Base-by-base conservation (phyloP, 257 asterid genomes). In the Paraleonurus japonicus region DNA sequence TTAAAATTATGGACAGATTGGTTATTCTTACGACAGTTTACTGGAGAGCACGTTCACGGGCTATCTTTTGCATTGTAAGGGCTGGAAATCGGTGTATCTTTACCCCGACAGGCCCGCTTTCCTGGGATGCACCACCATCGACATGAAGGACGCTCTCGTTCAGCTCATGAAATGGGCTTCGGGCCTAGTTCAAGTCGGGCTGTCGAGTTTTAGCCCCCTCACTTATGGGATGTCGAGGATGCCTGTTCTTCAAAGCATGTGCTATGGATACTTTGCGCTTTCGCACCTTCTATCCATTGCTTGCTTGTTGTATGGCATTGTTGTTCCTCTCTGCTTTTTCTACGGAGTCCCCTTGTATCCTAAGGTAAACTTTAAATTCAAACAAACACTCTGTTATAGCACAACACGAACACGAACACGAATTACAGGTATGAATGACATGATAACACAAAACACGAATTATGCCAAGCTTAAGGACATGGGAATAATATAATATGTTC, bases 91-190 rank as follows among this genome's bases (percentile, higher is more conserved):
- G 0, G 86, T 81, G 0, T 87, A 81, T 70, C 85, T 83, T 63
- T 85, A 87, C 45, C 90, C 94, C 4, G 76, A 85, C 27, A 70
- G 85, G 71, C 89, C 90, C 3, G 80, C 87, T 26, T 87, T 87
- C 71, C 85, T 87, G 0, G 90, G 94, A 15, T 85, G 89, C 79
- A 67, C 87, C 39, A 80, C 94, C 16, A 72, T 85, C 41, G 88
- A 87, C 80, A 85, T 87, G 90, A 85, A 87, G 22, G 90, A 87
- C 51, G 85, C 90, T 12, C 67, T 83, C 20, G 62, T 84, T 22
- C 94, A 87, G 47, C 90, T 85, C 43, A 87, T 85, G 86, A 87
- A 85, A 23, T 87, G 94, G 94, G 83, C 94, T 6, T 87, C 90
- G 33, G 88, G 89, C 8, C 67, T 85, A 61, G 85, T 85, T 23